Percentiles rank a stretch among this genome's conserved stretches.
phyloP scores from a whole-genome alignment of 805 yeast species.

The Hagleromyces aurorensis region DNA sequence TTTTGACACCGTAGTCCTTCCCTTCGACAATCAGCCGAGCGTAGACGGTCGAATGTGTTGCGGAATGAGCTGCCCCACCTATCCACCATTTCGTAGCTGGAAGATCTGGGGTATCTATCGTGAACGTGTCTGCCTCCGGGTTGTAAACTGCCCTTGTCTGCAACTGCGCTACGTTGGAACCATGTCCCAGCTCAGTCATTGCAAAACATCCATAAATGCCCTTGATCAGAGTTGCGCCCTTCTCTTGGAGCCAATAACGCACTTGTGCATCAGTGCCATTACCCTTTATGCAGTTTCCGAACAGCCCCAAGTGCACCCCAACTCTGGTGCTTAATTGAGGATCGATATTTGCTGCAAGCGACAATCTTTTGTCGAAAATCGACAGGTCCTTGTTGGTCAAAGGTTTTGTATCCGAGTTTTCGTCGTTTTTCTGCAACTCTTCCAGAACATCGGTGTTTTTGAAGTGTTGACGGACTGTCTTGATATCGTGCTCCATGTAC shows the following conservation, averaged over 20 bases:
- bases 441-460: conserved; percentile 21
- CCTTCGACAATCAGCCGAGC: conserved; percentile 78
- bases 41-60: conserved; percentile 78
- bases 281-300: conserved; percentile 73
- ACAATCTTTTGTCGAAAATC: conserved; percentile 49
- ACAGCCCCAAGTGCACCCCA: conserved; percentile 84
- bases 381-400: conserved; percentile 22
- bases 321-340: conserved; percentile 75
- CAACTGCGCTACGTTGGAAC: conserved; percentile 87
- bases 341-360: conserved; percentile 57
- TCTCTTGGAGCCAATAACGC: conserved; percentile 69
- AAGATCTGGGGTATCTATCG: conserved; percentile 77
- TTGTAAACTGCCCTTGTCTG: conserved; percentile 89
- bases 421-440: conserved; percentile 16
- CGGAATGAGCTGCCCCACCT: conserved; percentile 95
- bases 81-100: conserved; percentile 99
- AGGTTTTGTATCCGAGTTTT: conserved; percentile 8
- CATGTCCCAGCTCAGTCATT: conserved; percentile 91
- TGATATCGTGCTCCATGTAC: conserved; percentile 44
- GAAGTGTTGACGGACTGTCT: conserved; percentile 18
- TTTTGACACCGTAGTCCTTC: conserved; percentile 86
- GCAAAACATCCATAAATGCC: conserved; percentile 82
- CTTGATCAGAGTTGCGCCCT: conserved; percentile 52
- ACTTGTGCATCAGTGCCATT: conserved; percentile 83
- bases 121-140: conserved; percentile 53